Evolutionary conservation across 805 yeast genomes (phyloP).

Genomic region (Saccharomyces kudriavzevii): DNA sequence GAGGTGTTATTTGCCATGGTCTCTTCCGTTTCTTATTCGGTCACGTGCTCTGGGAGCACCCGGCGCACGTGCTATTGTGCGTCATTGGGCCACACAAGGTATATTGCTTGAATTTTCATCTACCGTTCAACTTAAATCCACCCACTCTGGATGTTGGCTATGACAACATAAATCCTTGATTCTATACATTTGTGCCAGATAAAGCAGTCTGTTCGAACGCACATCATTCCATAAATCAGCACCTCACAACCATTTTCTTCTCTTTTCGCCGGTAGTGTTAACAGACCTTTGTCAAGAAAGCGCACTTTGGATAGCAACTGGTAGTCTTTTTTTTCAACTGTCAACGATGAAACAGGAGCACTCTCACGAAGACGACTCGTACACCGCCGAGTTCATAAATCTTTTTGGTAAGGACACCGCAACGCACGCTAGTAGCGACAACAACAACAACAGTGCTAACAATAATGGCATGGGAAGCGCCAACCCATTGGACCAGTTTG

Average conservation of each 20-base stretch:
- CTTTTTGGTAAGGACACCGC: constrained; percentile 16
- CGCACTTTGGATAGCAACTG: background rate
- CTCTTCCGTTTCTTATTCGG: background rate
- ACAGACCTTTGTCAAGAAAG: background rate
- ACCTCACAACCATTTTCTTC: background rate
- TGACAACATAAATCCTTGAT: background rate
- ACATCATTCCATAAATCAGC: background rate
- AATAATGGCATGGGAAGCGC: background rate
- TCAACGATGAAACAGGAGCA: background rate
- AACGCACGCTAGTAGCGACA: constrained; percentile 1
- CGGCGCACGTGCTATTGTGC: background rate
- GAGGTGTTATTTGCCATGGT: background rate
- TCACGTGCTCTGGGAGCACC: background rate
- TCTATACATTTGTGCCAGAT: background rate
- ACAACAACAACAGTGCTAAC: background rate
- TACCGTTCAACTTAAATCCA: background rate
- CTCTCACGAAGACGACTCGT: constrained; percentile 3
- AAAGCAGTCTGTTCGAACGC: background rate
- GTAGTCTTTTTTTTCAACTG: background rate
- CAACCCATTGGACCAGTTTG: background rate
- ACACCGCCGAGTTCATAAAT: constrained; percentile 12
- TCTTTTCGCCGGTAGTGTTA: background rate
- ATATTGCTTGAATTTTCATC: background rate
- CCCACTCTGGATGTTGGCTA: background rate
- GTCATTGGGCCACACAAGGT: background rate